Conservation (phyloP, 495 filamentous ascomycete genomes). For the Pyrenopolyporus hunteri region DNA sequence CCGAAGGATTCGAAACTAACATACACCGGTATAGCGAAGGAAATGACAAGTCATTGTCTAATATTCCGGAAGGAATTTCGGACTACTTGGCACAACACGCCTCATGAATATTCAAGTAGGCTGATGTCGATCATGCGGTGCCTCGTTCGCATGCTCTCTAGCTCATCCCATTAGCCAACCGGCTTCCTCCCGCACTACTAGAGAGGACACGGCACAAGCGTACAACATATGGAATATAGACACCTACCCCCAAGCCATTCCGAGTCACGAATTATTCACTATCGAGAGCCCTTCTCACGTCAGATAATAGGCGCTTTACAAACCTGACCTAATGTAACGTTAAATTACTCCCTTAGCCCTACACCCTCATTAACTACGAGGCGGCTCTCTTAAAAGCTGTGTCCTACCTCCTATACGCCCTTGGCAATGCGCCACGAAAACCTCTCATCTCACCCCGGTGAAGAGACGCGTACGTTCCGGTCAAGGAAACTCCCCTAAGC, state of each 20-base stretch:
- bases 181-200: neutral
- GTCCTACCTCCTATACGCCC: neutral
- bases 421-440: neutral
- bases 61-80: neutral
- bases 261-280: neutral
- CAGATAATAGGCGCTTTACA: neutral
- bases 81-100: neutral
- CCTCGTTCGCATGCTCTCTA: neutral
- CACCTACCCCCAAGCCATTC: neutral
- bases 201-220: neutral
- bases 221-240: neutral
- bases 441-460: neutral
- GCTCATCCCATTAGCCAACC: neutral
- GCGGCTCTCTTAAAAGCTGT: neutral
- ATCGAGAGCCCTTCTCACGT: neutral
- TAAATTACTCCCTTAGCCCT: neutral
- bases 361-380: neutral
- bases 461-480: no score
- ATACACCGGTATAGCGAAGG: conserved; percentile 8
- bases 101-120: neutral
- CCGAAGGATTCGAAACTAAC: neutral
- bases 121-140: neutral
- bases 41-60: conserved; percentile 17
- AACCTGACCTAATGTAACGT: no score
- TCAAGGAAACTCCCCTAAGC: no score